A percentile compares a stretch with the other conserved stretches of the same genome.
Evolutionary conservation across 768 basidiomycete genomes (phyloP).

Genomic region (Auriculariales sp.): DNA sequence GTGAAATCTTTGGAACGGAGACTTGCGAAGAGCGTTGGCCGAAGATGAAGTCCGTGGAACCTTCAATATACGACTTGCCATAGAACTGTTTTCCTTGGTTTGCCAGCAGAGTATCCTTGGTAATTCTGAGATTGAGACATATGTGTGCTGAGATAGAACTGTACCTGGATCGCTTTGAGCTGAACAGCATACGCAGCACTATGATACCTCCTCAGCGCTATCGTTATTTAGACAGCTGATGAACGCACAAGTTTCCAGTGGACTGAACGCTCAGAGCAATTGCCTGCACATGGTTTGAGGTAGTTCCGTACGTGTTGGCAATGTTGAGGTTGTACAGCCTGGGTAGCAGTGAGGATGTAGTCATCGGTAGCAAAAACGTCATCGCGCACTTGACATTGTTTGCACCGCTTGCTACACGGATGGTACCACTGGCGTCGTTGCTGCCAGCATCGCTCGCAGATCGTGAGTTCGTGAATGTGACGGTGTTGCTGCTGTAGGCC

Average conservation of each 20-base stretch:
- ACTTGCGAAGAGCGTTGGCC: not conserved
- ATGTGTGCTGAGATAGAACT: not conserved
- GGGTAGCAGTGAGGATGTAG: not conserved
- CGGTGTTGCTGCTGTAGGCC: constrained; percentile 1
- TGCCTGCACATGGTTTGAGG: constrained; percentile 1
- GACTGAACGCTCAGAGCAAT: constrained; percentile 4
- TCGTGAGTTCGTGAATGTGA: constrained; percentile 2
- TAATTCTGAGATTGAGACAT: not conserved
- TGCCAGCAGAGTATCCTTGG: constrained; percentile 24
- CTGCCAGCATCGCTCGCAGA: constrained; percentile 3
- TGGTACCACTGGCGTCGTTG: constrained; percentile 1
- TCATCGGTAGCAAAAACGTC: not conserved
- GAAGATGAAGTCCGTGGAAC: constrained; percentile 6
- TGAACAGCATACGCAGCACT: not conserved
- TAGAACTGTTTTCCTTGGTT: constrained; percentile 36
- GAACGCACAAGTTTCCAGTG: constrained; percentile 4
- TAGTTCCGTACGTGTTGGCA: constrained; percentile 3
- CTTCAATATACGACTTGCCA: constrained; percentile 29
- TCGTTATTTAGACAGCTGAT: not conserved
- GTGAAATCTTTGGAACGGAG: not conserved
- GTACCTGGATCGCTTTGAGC: not conserved
- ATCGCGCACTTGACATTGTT: not conserved
- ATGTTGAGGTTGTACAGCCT: constrained; percentile 5
- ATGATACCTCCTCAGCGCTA: not conserved
- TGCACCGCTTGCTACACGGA: constrained; percentile 4